Base-by-base conservation (phyloP, 2,329 filamentous ascomycete genomes). In the Colletotrichum sp. region DNA sequence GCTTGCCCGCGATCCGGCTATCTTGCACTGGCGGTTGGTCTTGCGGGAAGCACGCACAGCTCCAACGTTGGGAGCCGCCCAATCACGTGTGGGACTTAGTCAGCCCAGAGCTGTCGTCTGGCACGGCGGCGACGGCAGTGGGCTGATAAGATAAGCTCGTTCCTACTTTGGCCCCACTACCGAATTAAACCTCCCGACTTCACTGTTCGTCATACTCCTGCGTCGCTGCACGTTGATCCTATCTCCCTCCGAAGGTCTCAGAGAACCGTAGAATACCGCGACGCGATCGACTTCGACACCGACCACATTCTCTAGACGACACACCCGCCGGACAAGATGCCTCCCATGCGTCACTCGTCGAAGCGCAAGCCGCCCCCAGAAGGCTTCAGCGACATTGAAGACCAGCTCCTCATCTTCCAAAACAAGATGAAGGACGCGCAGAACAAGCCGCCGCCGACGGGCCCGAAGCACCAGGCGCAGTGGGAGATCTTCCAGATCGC, bases 401-500 rank as follows among this genome's bases (percentile, higher is more conserved):
- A 96, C 82, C 95, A 95, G 79, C 92, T 97, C 56, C 91, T 97
- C 80, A 93, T 96, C 81, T 97, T 97, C 86, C 88, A 90, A 81
- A 96, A 96, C 89, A 96, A 96, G 88, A 96, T 97, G 94, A 97
- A 96, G 85, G 95, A 97, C 82, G 97, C 97, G 68, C 96, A 98
- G 83, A 98, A 97, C 85, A 94, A 96, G 63, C 93, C 95, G 86
- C 95, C 87, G 83, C 95, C 87, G 90, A 95, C 90, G 90, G 94
- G 92, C 0, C 91, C 91, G 3, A 96, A 96, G 83, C 94, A 98
- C 82, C 95, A 98, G 86, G 95, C 95, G 79, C 91, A 96, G 78
- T 99, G 97, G 97, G 96, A 97, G 76, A 96, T 99, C 79, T 98
- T 99, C 82, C 96, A 98, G 84, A 98, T 99, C 83, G 94, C 94